Evolutionary conservation across 495 filamentous ascomycete species (phyloP).

Genomic region (Aeminium ludgeri): DNA sequence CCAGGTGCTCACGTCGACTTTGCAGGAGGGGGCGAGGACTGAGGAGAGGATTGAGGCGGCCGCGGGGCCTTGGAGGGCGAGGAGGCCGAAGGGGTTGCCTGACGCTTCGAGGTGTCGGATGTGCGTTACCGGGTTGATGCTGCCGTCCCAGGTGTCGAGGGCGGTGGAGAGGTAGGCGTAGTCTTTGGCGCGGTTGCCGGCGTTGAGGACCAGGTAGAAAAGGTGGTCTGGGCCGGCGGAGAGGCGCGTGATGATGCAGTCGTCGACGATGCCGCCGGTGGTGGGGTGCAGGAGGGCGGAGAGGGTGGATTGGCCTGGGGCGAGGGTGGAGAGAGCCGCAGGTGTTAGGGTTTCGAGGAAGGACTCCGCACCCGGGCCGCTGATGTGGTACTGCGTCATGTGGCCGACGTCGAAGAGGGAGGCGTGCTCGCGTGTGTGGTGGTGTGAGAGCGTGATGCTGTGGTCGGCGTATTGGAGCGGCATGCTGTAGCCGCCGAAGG

Average conservation of each 20-base stretch:
- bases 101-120: constrained; percentile 39
- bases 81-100: constrained; percentile 31
- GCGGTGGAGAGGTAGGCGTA: constrained; percentile 50
- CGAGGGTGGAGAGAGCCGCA: constrained; percentile 40
- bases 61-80: constrained; percentile 79
- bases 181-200: constrained; percentile 81
- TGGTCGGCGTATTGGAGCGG: constrained; percentile 71
- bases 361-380: constrained; percentile 55
- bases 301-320: constrained; percentile 50
- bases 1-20: constrained; percentile 45
- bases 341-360: constrained; percentile 75
- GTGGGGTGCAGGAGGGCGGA: constrained; percentile 60
- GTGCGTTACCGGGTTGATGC: constrained; percentile 45
- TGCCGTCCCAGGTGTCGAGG: constrained; percentile 37
- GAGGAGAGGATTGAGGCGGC: constrained; percentile 43
- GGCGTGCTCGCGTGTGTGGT: constrained; percentile 69
- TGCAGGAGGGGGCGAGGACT: constrained; percentile 24
- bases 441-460: constrained; percentile 61
- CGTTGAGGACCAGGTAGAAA: constrained; percentile 93
- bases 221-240: constrained; percentile 30
- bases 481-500: constrained; percentile 90
- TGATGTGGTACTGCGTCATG: constrained; percentile 60
- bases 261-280: constrained; percentile 85
- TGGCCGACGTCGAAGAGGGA: constrained; percentile 78
- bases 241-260: constrained; percentile 71